A percentile compares a stretch with the other conserved stretches of the same genome.
Conservation (phyloP, 306 rosid species). For the Citrullus amarus region DNA sequence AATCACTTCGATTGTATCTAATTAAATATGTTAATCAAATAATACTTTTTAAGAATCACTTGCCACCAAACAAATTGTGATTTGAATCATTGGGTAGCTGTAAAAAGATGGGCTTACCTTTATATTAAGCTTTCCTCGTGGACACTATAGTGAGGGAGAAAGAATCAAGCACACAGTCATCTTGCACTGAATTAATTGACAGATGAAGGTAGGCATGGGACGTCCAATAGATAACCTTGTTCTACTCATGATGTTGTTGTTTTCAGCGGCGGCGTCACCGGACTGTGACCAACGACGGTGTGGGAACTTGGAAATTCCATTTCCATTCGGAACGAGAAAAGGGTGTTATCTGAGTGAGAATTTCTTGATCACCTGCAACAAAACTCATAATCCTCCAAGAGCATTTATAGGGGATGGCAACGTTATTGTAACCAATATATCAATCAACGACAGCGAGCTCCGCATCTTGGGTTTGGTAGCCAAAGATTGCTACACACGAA, state of each 20-base stretch:
- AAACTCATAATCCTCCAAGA: not conserved
- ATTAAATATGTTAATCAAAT: no score
- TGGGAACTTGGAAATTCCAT: slow-evolving; percentile 26
- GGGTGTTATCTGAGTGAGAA: not conserved
- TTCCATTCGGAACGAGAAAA: slow-evolving; percentile 23
- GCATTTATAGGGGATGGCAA: not conserved
- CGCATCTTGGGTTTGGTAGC: not conserved
- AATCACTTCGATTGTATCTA: no score
- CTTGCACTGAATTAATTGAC: no score
- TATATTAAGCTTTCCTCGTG: no score
- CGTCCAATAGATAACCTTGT: not conserved
- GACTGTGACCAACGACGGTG: slow-evolving; percentile 13
- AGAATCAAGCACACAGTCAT: no score
- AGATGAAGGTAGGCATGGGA: no score
- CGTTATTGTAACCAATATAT: slow-evolving; percentile 7
- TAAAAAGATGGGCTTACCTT: no score
- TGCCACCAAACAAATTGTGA: no score
- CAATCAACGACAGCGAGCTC: not conserved
- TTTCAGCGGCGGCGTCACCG: not conserved
- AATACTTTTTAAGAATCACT: no score
- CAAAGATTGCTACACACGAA: not conserved
- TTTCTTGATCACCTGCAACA: slow-evolving; percentile 10
- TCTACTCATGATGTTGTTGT: not conserved
- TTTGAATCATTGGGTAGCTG: no score
- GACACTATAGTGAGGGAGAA: no score